Evolutionary conservation across 805 yeast genomes (phyloP), one percentile per base, ranked within the genome.

Genomic region (Debaryomyces prosopidis): DNA sequence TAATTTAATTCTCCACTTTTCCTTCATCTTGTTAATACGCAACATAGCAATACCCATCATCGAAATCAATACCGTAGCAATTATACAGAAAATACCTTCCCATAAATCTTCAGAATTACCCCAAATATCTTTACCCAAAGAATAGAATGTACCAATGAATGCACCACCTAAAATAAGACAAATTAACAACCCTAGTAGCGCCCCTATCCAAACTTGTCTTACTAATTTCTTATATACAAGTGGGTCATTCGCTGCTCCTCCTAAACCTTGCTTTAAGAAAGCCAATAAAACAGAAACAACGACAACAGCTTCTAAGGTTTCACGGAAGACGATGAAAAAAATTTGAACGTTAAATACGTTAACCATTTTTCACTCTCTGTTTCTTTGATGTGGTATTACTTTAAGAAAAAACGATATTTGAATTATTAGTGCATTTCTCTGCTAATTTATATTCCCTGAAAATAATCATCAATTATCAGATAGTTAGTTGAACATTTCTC

Each of bases 1-100:
- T 63, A 92, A 87, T 73, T 92, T 92, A 54, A 90, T 77, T 75
- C 97, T 83, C 99, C 99, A 92, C 73, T 92, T 92, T 55, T 82
- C 92, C 72, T 89, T 90, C 96, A 91, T 89, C 76, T 91, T 90
- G 76, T 91, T 91, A 67, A 92, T 79, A 70, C 98, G 82, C 62
- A 92, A 79, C 96, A 92, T 88, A 46, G 97, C 96, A 60, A 92
- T 79, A 66, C 99, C 98, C 97, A 92, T 91, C 57, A 86, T 57
- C 10, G 97, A 81, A 62, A 92, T 92, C 81, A 92, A 81, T 39
- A 88, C 71, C 0, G 96, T 81, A 2, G 98, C 99, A 65, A 92
- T 83, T 54, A 92, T 71, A 69, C 95, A 88, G 65, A 92, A 90
- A 46, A 89, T 76, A 74, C 97, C 98, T 78, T 92, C 99, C 98